Evolutionary conservation across 805 yeast species (phyloP), one percentile per base, ranked within the genome.

Genomic region (Kluyveromyces siamensis): DNA sequence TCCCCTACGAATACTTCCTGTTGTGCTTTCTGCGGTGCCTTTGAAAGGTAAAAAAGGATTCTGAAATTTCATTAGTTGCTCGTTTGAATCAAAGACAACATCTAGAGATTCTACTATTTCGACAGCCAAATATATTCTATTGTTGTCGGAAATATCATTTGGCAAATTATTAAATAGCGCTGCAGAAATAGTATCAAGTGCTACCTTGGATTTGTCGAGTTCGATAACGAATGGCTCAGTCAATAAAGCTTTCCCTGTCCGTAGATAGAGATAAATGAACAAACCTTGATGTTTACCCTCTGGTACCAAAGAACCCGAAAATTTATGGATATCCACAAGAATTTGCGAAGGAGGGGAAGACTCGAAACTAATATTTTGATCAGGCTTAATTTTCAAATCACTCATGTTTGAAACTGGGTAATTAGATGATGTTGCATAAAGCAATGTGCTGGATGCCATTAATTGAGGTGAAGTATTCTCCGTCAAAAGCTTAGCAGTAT

Each of bases 141-240:
- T 78, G 53, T 74, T 74, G 47, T 77, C 79, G 39, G 80, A 76
- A 58, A 81, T 87, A 42, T 76, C 71, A 13, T 83, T 71, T 1
- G 95, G 90, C 43, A 88, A 76, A 56, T 87, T 83, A 58, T 81
- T 76, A 64, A 87, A 88, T 46, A 88, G 67, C 2, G 93, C 93
- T 9, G 91, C 89, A 41, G 89, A 79, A 36, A 87, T 72, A 55
- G 80, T 81, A 50, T 84, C 86, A 49, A 85, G 71, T 25, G 77
- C 74, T 25, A 80, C 69, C 46, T 79, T 77, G 14, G 77, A 77
- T 1, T 83, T 72, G 46, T 73, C 71, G 41, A 88, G 78, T 52
- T 77, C 77, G 43, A 87, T 79, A 6, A 84, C 79, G 67, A 84
- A 87, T 0, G 95, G 84, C 66, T 88, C 96, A 0, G 96, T 83